A percentile compares a stretch with the other conserved stretches of the same genome.
Conservation (phyloP, 2,329 filamentous ascomycete species). For the Pyrenochaeta sp. region DNA sequence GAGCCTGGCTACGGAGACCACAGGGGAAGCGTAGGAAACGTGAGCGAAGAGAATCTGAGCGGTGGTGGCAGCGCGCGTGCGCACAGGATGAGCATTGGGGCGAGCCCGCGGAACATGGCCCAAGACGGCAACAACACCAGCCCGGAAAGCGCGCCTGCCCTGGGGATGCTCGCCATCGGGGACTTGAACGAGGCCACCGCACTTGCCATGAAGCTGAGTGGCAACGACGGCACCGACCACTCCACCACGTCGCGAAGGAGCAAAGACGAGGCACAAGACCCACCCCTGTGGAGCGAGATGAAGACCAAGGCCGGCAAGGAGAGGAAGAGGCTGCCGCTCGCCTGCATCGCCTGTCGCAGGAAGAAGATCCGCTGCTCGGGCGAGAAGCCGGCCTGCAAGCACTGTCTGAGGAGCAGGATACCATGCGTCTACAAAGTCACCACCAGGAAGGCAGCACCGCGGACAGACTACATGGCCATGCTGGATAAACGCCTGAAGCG, state of each 20-base stretch:
- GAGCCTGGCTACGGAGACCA: constrained; percentile 37
- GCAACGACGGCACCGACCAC: constrained; percentile 36
- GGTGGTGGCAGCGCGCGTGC: constrained; percentile 36
- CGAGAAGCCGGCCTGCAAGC: constrained; percentile 97
- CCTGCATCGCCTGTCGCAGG: constrained; percentile 92
- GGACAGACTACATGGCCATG: constrained; percentile 99
- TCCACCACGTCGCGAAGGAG: constrained; percentile 34
- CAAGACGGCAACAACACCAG: constrained; percentile 46
- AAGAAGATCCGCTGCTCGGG: constrained; percentile 99
- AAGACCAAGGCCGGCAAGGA: constrained; percentile 85
- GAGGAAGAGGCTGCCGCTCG: constrained; percentile 87
- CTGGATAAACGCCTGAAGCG: constrained; percentile 92
- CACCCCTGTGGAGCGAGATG: constrained; percentile 61
- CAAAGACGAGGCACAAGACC: constrained; percentile 43
- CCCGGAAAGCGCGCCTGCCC: constrained; percentile 44
- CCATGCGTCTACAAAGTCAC: constrained; percentile 98
- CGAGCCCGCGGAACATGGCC: constrained; percentile 37
- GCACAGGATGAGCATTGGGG: constrained; percentile 43
- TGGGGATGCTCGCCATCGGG: constrained; percentile 42
- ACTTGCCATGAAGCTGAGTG: constrained; percentile 36
- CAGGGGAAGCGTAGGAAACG: constrained; percentile 39
- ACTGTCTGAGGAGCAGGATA: constrained; percentile 89
- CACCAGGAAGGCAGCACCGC: constrained; percentile 88
- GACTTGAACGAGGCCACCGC: constrained; percentile 40
- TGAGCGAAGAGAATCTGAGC: constrained; percentile 45